Evolutionary conservation across 495 filamentous ascomycete genomes (phyloP).

Genomic region (Astrothelium macrocarpum): DNA sequence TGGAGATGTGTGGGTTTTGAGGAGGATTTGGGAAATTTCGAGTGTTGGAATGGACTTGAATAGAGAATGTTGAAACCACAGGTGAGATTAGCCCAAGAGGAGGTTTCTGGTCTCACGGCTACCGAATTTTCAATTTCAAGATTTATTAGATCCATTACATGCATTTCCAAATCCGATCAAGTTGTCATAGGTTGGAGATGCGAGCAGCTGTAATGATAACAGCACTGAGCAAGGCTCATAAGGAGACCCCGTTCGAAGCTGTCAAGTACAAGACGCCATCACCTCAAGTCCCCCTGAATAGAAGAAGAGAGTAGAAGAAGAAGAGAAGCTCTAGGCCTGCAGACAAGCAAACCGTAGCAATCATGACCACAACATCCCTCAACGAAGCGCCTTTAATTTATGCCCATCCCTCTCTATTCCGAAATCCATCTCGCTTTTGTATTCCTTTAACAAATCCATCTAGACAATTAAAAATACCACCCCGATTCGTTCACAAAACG

Average conservation of each 20-base stretch:
- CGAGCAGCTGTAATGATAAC: no score
- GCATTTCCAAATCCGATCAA: no score
- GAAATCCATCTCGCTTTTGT: background rate
- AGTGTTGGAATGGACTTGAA: background rate
- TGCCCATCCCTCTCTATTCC: background rate
- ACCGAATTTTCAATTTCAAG: no score
- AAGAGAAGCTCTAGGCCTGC: background rate
- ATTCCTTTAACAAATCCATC: background rate
- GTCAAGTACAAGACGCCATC: background rate
- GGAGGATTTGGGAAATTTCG: background rate
- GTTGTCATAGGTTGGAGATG: no score
- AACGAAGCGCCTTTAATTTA: background rate
- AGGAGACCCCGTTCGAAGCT: no score
- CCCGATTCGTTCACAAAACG: background rate
- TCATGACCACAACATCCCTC: background rate
- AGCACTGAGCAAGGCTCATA: no score
- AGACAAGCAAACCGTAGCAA: background rate
- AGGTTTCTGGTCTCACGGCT: no score
- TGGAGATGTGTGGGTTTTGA: constrained; percentile 14
- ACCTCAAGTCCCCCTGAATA: background rate
- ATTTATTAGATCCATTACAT: no score
- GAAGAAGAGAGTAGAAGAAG: background rate
- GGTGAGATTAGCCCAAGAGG: no score
- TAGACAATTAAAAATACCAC: background rate
- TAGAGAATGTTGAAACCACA: no score